Evolutionary conservation across 73 alveolate genomes (phyloP).

Genomic region (Paramecium pentaurelia): DNA sequence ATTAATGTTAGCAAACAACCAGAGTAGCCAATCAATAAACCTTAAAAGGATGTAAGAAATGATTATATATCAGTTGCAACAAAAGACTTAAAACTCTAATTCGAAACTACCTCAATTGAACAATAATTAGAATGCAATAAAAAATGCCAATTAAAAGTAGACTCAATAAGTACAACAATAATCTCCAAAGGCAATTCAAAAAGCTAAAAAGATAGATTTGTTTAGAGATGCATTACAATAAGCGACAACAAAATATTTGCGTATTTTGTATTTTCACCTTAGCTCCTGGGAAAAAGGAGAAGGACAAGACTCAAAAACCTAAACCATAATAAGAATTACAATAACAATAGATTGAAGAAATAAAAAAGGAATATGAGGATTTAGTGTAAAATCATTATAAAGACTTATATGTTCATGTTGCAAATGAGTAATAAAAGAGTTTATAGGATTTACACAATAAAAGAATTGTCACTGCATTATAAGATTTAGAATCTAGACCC

Average conservation of each 20-base stretch:
- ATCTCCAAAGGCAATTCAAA: neutral
- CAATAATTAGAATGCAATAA: neutral
- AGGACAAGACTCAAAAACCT: neutral
- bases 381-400: neutral
- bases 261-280: neutral
- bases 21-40: neutral
- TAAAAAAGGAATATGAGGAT: neutral
- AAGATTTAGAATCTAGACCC: neutral
- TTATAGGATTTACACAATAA: neutral
- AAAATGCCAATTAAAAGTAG: neutral
- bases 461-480: neutral
- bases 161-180: neutral
- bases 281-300: neutral
- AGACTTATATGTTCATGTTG: neutral
- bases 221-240: neutral
- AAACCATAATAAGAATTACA: neutral
- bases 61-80: neutral
- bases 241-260: neutral
- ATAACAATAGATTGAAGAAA: neutral
- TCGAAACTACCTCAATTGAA: neutral
- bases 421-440: neutral
- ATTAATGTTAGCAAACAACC: neutral
- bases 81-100: neutral
- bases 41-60: neutral
- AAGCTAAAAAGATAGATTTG: neutral